phyloP scores from a whole-genome alignment of 768 basidiomycete species.

The Phaffia tasmanica region DNA sequence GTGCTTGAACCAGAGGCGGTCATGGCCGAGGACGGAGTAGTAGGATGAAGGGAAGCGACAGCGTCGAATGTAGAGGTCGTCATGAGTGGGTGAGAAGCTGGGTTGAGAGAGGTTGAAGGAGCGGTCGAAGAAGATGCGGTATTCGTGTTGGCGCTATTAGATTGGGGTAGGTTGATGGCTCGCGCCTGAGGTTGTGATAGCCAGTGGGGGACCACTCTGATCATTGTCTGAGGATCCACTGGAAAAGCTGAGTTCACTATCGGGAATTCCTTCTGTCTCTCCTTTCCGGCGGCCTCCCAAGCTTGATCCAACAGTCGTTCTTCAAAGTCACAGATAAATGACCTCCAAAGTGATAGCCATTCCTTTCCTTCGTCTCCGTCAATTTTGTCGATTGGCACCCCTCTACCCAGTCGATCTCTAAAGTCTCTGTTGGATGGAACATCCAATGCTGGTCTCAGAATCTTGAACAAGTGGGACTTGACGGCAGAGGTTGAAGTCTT shows the following conservation, averaged over 20 bases:
- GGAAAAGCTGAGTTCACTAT: conserved; percentile 36
- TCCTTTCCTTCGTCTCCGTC: neutral
- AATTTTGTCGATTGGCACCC: conserved; percentile 31
- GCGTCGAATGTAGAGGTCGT: conserved; percentile 16
- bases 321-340: conserved; percentile 15
- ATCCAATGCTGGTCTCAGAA: conserved; percentile 66
- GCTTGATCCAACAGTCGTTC: conserved; percentile 10
- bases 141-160: neutral
- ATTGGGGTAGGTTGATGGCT: conserved; percentile 32
- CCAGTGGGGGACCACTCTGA: conserved; percentile 55
- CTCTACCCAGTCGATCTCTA: conserved; percentile 51
- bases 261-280: neutral
- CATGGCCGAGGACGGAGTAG: neutral
- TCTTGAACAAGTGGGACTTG: conserved; percentile 86
- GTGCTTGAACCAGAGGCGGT: neutral
- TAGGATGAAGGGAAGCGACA: neutral
- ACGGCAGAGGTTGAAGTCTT: conserved; percentile 61
- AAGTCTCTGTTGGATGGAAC: conserved; percentile 51
- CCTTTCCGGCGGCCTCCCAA: neutral
- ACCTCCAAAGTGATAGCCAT: neutral
- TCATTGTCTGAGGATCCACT: conserved; percentile 45
- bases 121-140: conserved; percentile 9
- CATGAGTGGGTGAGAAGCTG: conserved; percentile 18
- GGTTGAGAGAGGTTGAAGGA: neutral
- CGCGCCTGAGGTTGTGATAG: conserved; percentile 62